A percentile compares a stretch with the other conserved stretches of the same genome.
Evolutionary conservation across 108 stramenopile genomes (phyloP).

Genomic region (Pseudonitzschia multiseries): DNA sequence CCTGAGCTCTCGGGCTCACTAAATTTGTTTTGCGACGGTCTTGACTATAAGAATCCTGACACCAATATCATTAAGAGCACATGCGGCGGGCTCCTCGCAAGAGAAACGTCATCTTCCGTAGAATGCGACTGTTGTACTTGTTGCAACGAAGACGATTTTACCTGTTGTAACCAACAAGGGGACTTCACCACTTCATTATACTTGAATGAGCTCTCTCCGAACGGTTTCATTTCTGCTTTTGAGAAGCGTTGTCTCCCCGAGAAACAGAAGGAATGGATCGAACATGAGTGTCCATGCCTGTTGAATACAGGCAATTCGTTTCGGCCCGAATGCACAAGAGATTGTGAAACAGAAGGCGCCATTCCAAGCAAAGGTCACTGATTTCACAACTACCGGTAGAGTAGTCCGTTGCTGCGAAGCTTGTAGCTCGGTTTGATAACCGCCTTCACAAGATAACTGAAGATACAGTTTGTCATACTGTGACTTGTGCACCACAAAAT

Average conservation of each 20-base stretch:
- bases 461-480: no score
- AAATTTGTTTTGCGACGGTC: neutral
- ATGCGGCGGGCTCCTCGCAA: neutral
- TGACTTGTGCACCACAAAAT: no score
- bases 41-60: neutral
- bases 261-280: neutral
- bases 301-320: neutral
- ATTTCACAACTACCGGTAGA: neutral
- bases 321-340: neutral
- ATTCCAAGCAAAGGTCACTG: neutral
- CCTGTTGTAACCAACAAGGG: neutral
- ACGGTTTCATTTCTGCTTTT: neutral
- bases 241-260: neutral
- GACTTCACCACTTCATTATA: neutral
- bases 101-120: neutral
- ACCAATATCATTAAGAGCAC: neutral
- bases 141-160: neutral
- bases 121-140: slow-evolving; percentile 16
- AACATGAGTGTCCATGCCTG: neutral
- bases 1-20: neutral
- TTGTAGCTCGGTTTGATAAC: no score
- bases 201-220: neutral
- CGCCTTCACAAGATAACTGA: no score
- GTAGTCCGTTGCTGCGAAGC: neutral
- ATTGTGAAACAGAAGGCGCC: neutral